A percentile compares a stretch with the other conserved stretches of the same genome.
phyloP scores from a whole-genome alignment of 2,329 filamentous ascomycete species.

The Neoascochyta sp. region DNA sequence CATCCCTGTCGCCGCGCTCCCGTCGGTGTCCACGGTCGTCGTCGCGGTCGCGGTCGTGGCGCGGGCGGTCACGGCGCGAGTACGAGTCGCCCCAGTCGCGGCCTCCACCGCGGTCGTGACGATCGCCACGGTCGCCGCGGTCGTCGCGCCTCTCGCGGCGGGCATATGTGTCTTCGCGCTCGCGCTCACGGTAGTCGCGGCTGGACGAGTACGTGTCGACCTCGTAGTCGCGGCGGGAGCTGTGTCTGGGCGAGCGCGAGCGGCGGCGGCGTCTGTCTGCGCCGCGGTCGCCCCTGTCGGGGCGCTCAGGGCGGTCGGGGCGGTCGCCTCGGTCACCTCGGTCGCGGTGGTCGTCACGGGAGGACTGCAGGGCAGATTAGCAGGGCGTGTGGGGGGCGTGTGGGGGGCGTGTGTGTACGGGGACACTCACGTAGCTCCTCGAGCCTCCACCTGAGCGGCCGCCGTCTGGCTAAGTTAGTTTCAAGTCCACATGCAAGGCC shows the following conservation, averaged over 20 bases:
- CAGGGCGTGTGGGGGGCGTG: conserved; percentile 11
- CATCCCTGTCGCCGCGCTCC: conserved; percentile 44
- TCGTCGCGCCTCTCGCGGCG: conserved; percentile 56
- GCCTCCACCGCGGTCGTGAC: conserved; percentile 53
- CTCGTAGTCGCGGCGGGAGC: conserved; percentile 64
- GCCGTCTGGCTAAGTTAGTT: conserved; percentile 38
- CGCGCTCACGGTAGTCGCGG: conserved; percentile 85
- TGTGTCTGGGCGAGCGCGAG: conserved; percentile 78
- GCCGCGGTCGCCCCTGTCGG: conserved; percentile 26
- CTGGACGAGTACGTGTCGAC: conserved; percentile 89
- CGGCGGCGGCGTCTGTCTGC: conserved; percentile 58
- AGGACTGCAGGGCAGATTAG: conserved; percentile 29
- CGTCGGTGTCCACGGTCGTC: conserved; percentile 35
- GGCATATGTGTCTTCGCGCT: conserved; percentile 88
- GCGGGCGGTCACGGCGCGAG: conserved; percentile 34
- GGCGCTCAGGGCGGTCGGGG: too few relatives aligned
- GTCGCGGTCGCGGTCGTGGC: conserved; percentile 30
- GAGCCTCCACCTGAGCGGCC: conserved; percentile 34
- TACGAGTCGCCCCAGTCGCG: conserved; percentile 60
- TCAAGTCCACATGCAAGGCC: too few relatives aligned
- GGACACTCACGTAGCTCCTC: conserved; percentile 41
- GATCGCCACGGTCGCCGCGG: conserved; percentile 53
- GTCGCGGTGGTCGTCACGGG: conserved; percentile 31
- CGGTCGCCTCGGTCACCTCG: conserved; percentile 1
- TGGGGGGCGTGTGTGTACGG: too few relatives aligned